Evolutionary conservation across 805 yeast species (phyloP), one percentile per base, ranked within the genome.

Genomic region (Candida hispaniensis): DNA sequence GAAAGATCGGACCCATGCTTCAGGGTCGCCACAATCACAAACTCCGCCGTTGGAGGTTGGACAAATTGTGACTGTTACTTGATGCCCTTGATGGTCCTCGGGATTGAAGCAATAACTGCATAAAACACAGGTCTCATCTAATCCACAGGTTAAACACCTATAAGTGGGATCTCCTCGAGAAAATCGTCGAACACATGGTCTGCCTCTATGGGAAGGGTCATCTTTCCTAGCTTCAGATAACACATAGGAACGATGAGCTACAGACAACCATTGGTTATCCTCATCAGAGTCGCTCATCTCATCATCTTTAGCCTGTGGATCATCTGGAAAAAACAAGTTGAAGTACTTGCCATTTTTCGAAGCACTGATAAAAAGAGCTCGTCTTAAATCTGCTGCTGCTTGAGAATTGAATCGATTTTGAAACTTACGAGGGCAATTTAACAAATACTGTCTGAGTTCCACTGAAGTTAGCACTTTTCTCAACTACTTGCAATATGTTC

Each of bases 1-100:
- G 26, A 73, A 59, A 1, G 63, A 55, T 10, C 54, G 54, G 4
- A 61, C 66, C 85, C 93, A 83, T 0, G 93, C 93, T 49, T 80
- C 93, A 0, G 74, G 71, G 48, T 83, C 94, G 4, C 94, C 94
- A 54, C 94, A 82, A 49, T 82, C 94, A 52, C 93, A 79, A 12
- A 77, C 79, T 0, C 91, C 91, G 22, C 86, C 81, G 39, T 71
- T 71, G 41, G 66, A 78, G 14, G 56, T 47, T 34, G 80, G 62
- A 26, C 70, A 71, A 5, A 79, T 71, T 23, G 71, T 63, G 11
- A 73, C 68, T 39, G 75, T 70, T 6, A 79, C 75, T 29, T 72
- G 69, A 53, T 86, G 97, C 27, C 73, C 88, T 20, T 51, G 50
- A 55, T 86, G 97, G 38, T 68, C 64, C 4, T 70, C 72, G 2